Evolutionary conservation across 2,329 filamentous ascomycete genomes (phyloP).

Genomic region (Fusarium sp.): DNA sequence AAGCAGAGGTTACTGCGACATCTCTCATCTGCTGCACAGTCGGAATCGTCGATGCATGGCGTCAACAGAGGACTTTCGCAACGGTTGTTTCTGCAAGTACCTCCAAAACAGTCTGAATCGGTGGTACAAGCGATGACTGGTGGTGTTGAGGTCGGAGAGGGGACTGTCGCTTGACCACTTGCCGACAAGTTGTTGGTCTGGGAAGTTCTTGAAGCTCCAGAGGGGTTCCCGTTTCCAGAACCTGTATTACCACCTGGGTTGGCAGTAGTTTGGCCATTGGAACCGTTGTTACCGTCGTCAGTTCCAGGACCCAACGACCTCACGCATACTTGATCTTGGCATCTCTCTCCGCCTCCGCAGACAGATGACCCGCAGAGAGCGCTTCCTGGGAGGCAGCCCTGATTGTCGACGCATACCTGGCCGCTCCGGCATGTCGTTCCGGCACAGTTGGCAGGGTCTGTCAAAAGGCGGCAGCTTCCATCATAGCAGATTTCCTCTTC

Average conservation of each 20-base stretch:
- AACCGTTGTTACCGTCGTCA: neutral
- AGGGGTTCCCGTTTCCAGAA: neutral
- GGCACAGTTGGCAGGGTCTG: neutral
- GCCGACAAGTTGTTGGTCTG: neutral
- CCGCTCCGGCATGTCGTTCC: neutral
- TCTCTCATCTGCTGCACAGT: neutral
- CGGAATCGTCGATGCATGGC: neutral
- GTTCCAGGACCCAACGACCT: neutral
- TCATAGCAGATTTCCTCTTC: neutral
- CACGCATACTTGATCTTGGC: neutral
- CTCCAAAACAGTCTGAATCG: neutral
- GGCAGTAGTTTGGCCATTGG: neutral
- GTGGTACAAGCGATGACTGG: neutral
- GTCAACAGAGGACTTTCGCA: neutral
- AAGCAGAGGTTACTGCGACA: neutral
- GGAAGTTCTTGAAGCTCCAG: neutral
- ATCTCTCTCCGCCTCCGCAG: neutral
- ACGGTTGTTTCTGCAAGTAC: neutral
- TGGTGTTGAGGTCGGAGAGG: neutral
- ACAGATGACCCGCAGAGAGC: neutral
- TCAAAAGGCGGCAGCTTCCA: neutral
- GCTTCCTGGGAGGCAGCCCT: neutral
- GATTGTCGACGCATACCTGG: neutral
- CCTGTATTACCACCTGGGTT: neutral
- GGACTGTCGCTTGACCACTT: neutral